Conservation (phyloP, 345 rosid species). For the Syzygium oleosum region DNA sequence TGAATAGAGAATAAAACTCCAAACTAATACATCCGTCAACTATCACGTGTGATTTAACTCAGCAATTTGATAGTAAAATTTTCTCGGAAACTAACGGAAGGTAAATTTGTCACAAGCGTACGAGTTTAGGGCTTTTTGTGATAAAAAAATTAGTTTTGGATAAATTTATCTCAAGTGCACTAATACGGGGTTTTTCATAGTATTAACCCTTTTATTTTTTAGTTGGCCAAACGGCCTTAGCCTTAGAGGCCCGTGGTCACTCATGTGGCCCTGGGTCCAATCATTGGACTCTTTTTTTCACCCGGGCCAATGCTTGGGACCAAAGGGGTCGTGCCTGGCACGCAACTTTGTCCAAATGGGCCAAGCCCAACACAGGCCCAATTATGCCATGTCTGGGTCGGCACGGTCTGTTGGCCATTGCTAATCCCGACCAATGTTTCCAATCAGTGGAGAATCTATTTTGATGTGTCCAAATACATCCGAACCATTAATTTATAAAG, state of each 20-base stretch:
- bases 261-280: not conserved
- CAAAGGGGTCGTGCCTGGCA: not conserved
- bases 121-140: rapidly evolving
- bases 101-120: too few relatives aligned
- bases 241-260: not conserved
- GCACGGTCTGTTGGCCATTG: not conserved
- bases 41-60: too few relatives aligned
- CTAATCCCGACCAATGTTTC: not conserved
- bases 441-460: not conserved
- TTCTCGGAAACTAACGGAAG: too few relatives aligned
- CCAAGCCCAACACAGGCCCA: not conserved
- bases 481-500: not conserved
- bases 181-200: too few relatives aligned
- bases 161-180: too few relatives aligned
- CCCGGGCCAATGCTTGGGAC: not conserved
- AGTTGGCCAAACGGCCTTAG: not conserved
- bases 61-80: too few relatives aligned
- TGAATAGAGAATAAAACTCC: too few relatives aligned
- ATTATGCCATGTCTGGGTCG: too few relatives aligned
- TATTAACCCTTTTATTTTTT: too few relatives aligned
- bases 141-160: too few relatives aligned
- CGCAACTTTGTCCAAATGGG: not conserved
- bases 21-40: too few relatives aligned
- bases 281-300: not conserved
- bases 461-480: not conserved